Base-by-base conservation (phyloP, 164 flowering plant genomes). In the Akebia trifoliata region DNA sequence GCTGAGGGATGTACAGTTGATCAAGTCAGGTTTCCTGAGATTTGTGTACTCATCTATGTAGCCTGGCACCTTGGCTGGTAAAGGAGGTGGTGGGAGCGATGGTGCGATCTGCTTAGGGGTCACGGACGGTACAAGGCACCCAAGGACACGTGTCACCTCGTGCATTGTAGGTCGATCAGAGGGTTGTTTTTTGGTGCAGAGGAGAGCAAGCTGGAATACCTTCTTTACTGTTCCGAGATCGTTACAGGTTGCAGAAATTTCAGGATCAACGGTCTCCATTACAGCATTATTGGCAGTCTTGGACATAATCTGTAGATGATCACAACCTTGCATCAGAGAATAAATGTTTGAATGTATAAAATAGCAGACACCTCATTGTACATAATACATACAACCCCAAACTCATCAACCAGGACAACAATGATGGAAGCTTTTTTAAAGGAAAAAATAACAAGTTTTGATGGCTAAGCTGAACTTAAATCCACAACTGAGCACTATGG, bases 131-230 rank as follows among this genome's bases (percentile, higher is more conserved):
- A 72, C 57, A 5, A 94, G 74, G 64, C 78, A 80, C 2, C 70
- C 75, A 0, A 94, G 80, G 2, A 94, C 97, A 0, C 96, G 87
- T 0, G 85, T 74, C 4, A 90, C 97, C 61, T 94, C 97, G 36
- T 94, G 97, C 95, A 94, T 94, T 0, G 96, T 90, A 0, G 99
- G 99, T 28, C 97, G 62, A 6, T 94, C 96, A 0, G 79, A 57
- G 6, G 96, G 85, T 67, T 88, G 99, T 53, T 73, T 73, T 69
- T 88, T 94, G 43, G 88, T 77, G 85, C 97, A 94, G 8, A 94
- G 76, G 11, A 94, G 86, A 8, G 96, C 99, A 1, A 91, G 85
- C 72, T 88, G 97, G 60, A 91, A 87, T 1, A 86, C 77, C 64
- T 86, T 94, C 76, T 87, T 94, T 0, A 90, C 88, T 0, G 73